Percentiles rank a stretch among this genome's conserved stretches.
phyloP scores from a whole-genome alignment of 805 yeast genomes.

The Isabelozyma gotoi region DNA sequence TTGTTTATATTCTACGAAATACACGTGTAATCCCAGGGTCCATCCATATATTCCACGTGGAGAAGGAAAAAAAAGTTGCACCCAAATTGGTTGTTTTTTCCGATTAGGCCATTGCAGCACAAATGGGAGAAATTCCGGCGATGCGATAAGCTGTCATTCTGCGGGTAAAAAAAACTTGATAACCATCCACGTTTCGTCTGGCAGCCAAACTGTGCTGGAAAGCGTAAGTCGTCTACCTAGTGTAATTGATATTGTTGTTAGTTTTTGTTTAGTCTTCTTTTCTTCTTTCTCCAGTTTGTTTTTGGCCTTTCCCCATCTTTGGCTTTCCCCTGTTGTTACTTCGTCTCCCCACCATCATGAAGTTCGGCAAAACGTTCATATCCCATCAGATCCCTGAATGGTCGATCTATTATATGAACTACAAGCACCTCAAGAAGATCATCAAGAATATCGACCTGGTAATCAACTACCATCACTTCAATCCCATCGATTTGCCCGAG shows the following conservation, averaged over 20 bases:
- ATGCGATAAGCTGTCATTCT: neutral
- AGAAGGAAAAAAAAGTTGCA: neutral
- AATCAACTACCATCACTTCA: conserved; percentile 32
- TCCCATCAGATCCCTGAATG: conserved; percentile 95
- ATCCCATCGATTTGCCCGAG: conserved; percentile 22
- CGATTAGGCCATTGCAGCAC: neutral
- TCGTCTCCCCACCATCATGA: conserved; percentile 58
- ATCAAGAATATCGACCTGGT: conserved; percentile 61
- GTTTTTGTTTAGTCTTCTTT: neutral
- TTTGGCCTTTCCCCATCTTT: neutral
- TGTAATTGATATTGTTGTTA: neutral
- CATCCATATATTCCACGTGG: neutral
- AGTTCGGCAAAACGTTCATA: conserved; percentile 76
- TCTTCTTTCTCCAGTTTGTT: neutral
- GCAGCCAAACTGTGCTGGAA: too few species aligned
- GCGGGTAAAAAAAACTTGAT: too few species aligned
- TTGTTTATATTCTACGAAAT: neutral
- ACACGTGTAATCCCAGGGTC: neutral
- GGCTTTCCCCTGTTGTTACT: too few species aligned
- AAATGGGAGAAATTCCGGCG: neutral
- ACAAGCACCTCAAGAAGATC: conserved; percentile 77
- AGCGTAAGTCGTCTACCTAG: neutral
- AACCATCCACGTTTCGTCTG: neutral
- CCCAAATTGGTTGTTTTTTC: neutral
- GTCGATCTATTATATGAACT: conserved; percentile 79